Evolutionary conservation across 108 stramenopile genomes (phyloP), one percentile per base, ranked within the genome.

Genomic region (Stephanodiscus triporus): DNA sequence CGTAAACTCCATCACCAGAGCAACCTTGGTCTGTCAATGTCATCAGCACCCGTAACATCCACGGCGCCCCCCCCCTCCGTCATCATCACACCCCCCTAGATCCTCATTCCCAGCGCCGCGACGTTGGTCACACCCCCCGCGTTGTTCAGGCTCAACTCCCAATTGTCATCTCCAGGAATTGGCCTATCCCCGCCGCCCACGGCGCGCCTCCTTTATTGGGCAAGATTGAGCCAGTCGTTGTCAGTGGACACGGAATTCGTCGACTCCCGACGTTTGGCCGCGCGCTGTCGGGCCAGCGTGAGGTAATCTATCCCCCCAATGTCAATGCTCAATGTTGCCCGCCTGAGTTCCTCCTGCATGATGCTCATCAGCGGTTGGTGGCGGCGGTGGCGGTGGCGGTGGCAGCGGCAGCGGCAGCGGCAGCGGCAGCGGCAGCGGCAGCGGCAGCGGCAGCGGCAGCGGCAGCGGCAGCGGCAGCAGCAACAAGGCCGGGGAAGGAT

Each of bases 31-130:
- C 64, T 63, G 57, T 70, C 69, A 0, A 22, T 63, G 17, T 49
- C 62, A 40, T 65, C 69, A 19, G 10, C 5, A 20, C 45, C 71
- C 19, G 13, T 34, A 19, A 14, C 40, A 24, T 77, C 76, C 45
- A 77, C 76, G 17, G 70, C 56, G 23, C 70, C 20, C 55, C 76
- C 76, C 23, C 69, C 62, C 63, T 77, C 76, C 27, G 76, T 77
- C 27, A 77, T 45, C 68, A 77, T 70, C 9, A 69, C 53, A 4
- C 69, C 69, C 11, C 63, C 73, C 54, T 65, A 63, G n/a, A 51
- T 43, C 19, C 62, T 22, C 69, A 70, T 65, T 2, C 69, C 76
- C 76, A 77, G 68, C 13, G 60, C 40, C n/a, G 30, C 64, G 20
- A 50, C 53, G 38, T 70, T 69, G 9, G 22, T 51, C 55, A 40